These are phyloP conservation scores for Colletotrichum sp. DNA, from an alignment of 2,329 filamentous ascomycete species.

Conservation along the genomic window DNA sequence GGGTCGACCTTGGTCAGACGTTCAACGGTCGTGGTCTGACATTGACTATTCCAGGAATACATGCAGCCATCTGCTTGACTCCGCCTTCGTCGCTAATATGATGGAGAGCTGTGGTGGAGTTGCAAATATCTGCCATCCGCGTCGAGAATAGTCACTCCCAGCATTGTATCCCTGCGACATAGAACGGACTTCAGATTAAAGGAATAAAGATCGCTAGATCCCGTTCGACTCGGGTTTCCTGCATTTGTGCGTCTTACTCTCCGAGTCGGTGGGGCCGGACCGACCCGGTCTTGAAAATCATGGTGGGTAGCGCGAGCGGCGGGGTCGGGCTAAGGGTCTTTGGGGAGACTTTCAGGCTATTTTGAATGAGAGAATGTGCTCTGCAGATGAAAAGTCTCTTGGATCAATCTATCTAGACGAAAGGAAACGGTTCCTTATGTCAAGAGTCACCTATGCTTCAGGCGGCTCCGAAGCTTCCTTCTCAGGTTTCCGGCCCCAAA, in stretches of 20 bases:
- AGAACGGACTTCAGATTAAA: background rate
- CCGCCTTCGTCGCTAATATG: background rate
- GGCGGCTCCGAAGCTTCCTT: background rate
- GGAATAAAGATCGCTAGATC: background rate
- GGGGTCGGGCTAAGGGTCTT: background rate
- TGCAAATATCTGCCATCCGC: background rate
- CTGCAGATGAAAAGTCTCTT: background rate
- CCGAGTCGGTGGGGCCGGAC: background rate
- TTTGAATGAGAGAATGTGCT: background rate
- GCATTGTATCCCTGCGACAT: background rate
- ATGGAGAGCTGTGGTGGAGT: background rate
- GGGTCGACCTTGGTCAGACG: background rate
- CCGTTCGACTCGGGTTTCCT: background rate
- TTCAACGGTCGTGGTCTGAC: background rate
- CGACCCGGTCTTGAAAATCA: background rate
- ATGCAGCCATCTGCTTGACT: background rate
- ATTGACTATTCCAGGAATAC: background rate
- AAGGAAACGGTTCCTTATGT: background rate
- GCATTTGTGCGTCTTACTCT: background rate
- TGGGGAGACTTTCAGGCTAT: background rate
- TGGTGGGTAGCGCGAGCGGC: background rate
- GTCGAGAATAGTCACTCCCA: background rate
- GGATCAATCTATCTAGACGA: background rate
- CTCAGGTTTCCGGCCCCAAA: slow-evolving; percentile 10
- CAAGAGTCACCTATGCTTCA: background rate